Evolutionary conservation across 495 filamentous ascomycete genomes (phyloP).

Genomic region (Patellaria atrata): DNA sequence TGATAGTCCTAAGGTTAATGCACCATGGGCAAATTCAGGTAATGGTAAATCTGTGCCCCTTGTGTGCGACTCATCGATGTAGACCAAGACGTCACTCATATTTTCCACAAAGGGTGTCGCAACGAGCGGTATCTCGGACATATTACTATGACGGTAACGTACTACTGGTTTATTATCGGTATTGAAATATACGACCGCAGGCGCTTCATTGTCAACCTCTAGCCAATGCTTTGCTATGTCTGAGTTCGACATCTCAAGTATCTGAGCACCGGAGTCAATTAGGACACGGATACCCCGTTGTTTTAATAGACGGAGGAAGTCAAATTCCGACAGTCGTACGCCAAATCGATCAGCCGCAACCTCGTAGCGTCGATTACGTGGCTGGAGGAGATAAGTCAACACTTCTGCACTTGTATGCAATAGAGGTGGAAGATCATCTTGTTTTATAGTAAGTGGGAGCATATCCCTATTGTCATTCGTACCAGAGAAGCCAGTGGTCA

Average conservation of each 20-base stretch:
- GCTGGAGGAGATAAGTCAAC: slow-evolving; percentile 34
- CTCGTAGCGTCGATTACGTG: slow-evolving; percentile 30
- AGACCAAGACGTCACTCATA: slow-evolving; percentile 51
- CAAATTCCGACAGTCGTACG: slow-evolving; percentile 25
- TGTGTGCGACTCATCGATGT: slow-evolving; percentile 60
- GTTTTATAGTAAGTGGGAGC: slow-evolving; percentile 37
- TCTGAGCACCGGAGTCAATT: slow-evolving; percentile 39
- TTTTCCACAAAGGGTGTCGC: slow-evolving; percentile 45
- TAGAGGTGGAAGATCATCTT: slow-evolving; percentile 34
- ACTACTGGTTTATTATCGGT: slow-evolving; percentile 30
- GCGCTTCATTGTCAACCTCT: slow-evolving; percentile 16
- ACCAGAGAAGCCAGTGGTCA: slow-evolving; percentile 41
- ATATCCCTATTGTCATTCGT: slow-evolving; percentile 38
- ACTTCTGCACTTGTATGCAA: slow-evolving; percentile 41
- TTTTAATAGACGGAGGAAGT: slow-evolving; percentile 25
- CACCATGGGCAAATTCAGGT: slow-evolving; percentile 41
- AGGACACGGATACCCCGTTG: slow-evolving; percentile 28
- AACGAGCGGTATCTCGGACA: slow-evolving; percentile 27
- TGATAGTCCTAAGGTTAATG: slow-evolving; percentile 50
- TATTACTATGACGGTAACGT: slow-evolving; percentile 29
- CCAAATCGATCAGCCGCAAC: slow-evolving; percentile 21
- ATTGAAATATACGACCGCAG: slow-evolving; percentile 34
- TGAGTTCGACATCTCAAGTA: slow-evolving; percentile 33
- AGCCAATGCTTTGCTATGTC: slow-evolving; percentile 36
- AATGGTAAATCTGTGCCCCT: slow-evolving; percentile 57